phyloP scores from a whole-genome alignment of 192 early-diverging fungal species.

The Dissophora globulifera region DNA sequence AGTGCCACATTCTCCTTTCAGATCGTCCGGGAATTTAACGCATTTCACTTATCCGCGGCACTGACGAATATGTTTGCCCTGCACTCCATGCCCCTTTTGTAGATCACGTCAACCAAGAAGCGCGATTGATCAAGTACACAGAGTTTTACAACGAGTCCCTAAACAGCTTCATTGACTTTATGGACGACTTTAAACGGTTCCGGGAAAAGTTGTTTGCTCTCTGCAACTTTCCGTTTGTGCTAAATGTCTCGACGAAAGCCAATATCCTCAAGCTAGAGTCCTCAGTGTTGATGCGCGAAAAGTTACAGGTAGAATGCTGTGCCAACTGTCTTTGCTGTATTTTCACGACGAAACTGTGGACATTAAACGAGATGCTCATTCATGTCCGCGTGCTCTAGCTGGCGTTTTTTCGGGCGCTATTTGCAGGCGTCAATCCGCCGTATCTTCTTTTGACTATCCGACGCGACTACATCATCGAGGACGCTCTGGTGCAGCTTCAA shows the following conservation, averaged over 20 bases:
- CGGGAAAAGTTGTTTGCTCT: conserved; percentile 73
- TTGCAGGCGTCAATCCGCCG: conserved; percentile 78
- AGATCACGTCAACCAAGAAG: conserved; percentile 72
- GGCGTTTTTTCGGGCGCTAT: conserved; percentile 82
- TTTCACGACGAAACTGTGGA: no score
- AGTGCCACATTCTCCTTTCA: background rate
- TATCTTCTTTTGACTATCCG: conserved; percentile 79
- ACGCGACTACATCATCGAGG: conserved; percentile 75
- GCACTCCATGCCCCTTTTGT: conserved; percentile 47
- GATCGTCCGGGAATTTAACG: no score
- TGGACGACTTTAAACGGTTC: conserved; percentile 80
- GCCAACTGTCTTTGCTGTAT: background rate
- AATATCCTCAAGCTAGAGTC: conserved; percentile 80
- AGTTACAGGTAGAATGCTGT: conserved; percentile 57
- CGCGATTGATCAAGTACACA: conserved; percentile 64
- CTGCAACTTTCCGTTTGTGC: conserved; percentile 80
- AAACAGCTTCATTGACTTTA: conserved; percentile 78
- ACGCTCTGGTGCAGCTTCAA: conserved; percentile 70
- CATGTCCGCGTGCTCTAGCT: conserved; percentile 45
- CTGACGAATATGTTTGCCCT: no score
- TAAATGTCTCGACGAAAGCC: conserved; percentile 78
- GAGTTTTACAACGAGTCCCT: conserved; percentile 77
- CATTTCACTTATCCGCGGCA: no score
- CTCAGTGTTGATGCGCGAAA: conserved; percentile 73
- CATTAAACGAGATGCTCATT: no score